phyloP scores from a whole-genome alignment of 2,329 filamentous ascomycete species.

The Cladophialophora exuberans region DNA sequence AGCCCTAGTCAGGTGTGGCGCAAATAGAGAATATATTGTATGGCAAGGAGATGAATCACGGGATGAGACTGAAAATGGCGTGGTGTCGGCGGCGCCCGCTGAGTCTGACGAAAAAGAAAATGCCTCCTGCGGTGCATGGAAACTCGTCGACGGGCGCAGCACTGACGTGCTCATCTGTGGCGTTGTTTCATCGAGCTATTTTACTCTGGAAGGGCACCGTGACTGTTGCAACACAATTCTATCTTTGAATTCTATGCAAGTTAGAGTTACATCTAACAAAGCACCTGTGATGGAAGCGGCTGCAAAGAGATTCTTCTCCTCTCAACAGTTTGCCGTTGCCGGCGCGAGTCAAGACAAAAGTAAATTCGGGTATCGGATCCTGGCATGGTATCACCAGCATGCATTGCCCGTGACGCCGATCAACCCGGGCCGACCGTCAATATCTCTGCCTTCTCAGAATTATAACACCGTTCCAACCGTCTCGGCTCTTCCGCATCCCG shows the following conservation, averaged over 20 bases:
- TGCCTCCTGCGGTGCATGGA: too few relatives aligned
- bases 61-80: too few relatives aligned
- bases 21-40: not conserved
- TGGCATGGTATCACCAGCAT: slow-evolving; percentile 84
- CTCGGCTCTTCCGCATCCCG: slow-evolving; percentile 65
- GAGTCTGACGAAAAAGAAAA: too few relatives aligned
- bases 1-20: not conserved
- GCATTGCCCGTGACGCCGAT: slow-evolving; percentile 77
- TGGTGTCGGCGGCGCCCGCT: too few relatives aligned
- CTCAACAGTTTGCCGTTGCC: slow-evolving; percentile 80
- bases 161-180: too few relatives aligned
- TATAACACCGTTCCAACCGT: slow-evolving; percentile 70
- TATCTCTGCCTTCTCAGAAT: slow-evolving; percentile 63
- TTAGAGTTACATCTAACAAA: too few relatives aligned
- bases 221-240: too few relatives aligned
- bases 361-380: slow-evolving; percentile 81
- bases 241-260: too few relatives aligned
- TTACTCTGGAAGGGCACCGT: too few relatives aligned
- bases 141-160: too few relatives aligned
- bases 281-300: slow-evolving; percentile 63
- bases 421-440: slow-evolving; percentile 71
- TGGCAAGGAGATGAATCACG: too few relatives aligned
- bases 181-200: too few relatives aligned
- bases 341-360: slow-evolving; percentile 81
- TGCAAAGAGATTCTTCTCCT: slow-evolving; percentile 78